Conservation (phyloP, 2,329 filamentous ascomycete species). For the Lizonia empirigonia region DNA sequence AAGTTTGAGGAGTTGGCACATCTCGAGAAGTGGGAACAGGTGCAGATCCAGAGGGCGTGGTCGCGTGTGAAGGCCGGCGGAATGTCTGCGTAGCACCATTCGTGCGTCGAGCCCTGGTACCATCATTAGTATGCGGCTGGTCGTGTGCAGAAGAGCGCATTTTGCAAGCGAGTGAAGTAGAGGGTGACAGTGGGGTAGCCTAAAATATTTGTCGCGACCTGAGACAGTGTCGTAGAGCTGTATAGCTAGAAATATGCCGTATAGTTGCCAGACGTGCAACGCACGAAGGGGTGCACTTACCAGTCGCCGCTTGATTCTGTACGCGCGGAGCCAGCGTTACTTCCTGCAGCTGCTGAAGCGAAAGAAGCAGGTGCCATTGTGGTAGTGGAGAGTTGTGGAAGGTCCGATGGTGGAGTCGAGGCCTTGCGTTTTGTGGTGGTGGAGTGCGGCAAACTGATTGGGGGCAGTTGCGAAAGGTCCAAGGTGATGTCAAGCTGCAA, state of each 20-base stretch:
- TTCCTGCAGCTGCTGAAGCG: slow-evolving; percentile 57
- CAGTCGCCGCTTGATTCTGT: slow-evolving; percentile 53
- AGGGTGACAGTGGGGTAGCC: neutral
- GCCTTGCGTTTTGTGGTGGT: slow-evolving; percentile 32
- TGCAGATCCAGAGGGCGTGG: slow-evolving; percentile 54
- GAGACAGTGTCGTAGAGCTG: slow-evolving; percentile 22
- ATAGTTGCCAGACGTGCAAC: slow-evolving; percentile 16
- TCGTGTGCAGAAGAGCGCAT: slow-evolving; percentile 9
- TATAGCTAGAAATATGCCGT: slow-evolving; percentile 6
- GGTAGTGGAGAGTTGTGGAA: slow-evolving; percentile 23
- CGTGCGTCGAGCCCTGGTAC: slow-evolving; percentile 64
- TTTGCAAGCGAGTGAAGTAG: slow-evolving; percentile 17
- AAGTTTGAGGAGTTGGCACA: slow-evolving; percentile 32
- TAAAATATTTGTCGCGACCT: slow-evolving; percentile 19
- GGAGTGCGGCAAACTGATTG: slow-evolving; percentile 30
- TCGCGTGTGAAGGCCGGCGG: slow-evolving; percentile 66
- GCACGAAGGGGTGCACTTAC: slow-evolving; percentile 44
- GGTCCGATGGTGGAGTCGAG: slow-evolving; percentile 32
- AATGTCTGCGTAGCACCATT: slow-evolving; percentile 72
- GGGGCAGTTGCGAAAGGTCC: slow-evolving; percentile 30
- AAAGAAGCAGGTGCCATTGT: slow-evolving; percentile 58
- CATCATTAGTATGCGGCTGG: slow-evolving; percentile 23
- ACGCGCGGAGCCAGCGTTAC: slow-evolving; percentile 50
- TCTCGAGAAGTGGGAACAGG: slow-evolving; percentile 42
- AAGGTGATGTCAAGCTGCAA: slow-evolving; percentile 29